phyloP scores from a whole-genome alignment of 768 basidiomycete genomes.

The Podaxis sp. region DNA sequence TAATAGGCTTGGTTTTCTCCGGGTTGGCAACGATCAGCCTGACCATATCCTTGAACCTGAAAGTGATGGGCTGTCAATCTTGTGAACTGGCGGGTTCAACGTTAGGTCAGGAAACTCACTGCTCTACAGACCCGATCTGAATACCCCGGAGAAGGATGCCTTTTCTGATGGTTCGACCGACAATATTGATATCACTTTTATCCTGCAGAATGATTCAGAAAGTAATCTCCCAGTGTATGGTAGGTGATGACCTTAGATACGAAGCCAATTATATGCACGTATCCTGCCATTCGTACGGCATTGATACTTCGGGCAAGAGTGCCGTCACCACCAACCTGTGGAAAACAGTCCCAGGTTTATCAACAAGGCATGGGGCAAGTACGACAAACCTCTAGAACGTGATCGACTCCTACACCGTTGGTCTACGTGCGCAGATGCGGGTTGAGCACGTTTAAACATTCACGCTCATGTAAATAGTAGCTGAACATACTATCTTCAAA shows the following conservation, averaged over 20 bases:
- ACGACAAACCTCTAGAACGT: slow-evolving; percentile 29
- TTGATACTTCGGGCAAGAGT: slow-evolving; percentile 42
- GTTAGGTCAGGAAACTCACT: background rate
- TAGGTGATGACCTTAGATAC: slow-evolving; percentile 32
- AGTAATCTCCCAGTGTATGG: background rate
- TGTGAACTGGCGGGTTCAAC: background rate
- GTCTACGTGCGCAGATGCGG: slow-evolving; percentile 22
- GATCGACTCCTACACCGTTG: slow-evolving; percentile 31
- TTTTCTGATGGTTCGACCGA: background rate
- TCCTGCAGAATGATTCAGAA: background rate
- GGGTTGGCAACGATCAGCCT: slow-evolving; percentile 40
- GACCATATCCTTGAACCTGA: slow-evolving; percentile 53
- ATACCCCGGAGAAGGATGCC: background rate
- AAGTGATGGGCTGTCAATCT: background rate
- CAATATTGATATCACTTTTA: background rate
- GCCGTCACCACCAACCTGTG: slow-evolving; percentile 38
- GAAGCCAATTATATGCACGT: slow-evolving; percentile 44
- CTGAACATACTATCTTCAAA: slow-evolving; percentile 29
- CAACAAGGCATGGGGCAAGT: background rate
- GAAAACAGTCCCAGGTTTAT: background rate
- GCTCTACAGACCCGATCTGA: background rate
- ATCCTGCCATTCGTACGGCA: slow-evolving; percentile 36
- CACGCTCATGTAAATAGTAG: background rate
- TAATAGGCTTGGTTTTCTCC: slow-evolving; percentile 42
- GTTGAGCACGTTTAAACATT: background rate